Conservation (phyloP, 2,329 filamentous ascomycete genomes). For the Epichloe amarillans region DNA sequence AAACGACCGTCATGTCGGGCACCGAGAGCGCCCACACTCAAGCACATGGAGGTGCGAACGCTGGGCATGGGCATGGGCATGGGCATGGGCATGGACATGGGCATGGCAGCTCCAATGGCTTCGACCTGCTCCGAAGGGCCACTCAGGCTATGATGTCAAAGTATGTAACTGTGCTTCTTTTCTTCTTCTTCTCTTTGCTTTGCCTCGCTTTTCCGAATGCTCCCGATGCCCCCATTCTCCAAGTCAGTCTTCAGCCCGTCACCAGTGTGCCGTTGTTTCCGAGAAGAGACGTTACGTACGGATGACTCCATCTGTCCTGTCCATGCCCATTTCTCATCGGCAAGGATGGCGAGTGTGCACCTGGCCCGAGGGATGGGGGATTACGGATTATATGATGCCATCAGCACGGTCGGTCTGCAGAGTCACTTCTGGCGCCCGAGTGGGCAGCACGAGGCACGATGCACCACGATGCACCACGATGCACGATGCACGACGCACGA, state of each 20-base stretch:
- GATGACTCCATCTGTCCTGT: too few species aligned
- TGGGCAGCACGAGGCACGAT: background rate
- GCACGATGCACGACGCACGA: background rate
- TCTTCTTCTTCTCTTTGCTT: background rate
- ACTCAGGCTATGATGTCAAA: conserved; percentile 53
- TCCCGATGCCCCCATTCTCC: background rate
- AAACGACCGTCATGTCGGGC: conserved; percentile 31
- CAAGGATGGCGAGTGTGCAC: background rate
- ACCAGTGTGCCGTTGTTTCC: background rate
- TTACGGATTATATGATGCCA: too few species aligned
- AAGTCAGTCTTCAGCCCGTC: background rate
- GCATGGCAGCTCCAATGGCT: conserved; percentile 27
- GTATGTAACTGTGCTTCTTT: conserved; percentile 26
- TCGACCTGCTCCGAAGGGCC: conserved; percentile 44
- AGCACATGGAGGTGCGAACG: conserved; percentile 10
- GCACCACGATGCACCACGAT: too few species aligned
- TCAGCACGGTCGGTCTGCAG: too few species aligned
- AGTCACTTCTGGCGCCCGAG: background rate
- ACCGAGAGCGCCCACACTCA: conserved; percentile 24
- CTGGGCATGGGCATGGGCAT: conserved; percentile 1
- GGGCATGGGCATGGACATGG: conserved; percentile 2
- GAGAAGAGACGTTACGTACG: background rate
- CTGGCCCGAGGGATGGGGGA: background rate
- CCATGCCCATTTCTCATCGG: background rate
- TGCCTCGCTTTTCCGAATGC: too few species aligned